Base-by-base conservation (phyloP, 2,329 filamentous ascomycete species). In the Alternaria angustiovoidea region DNA sequence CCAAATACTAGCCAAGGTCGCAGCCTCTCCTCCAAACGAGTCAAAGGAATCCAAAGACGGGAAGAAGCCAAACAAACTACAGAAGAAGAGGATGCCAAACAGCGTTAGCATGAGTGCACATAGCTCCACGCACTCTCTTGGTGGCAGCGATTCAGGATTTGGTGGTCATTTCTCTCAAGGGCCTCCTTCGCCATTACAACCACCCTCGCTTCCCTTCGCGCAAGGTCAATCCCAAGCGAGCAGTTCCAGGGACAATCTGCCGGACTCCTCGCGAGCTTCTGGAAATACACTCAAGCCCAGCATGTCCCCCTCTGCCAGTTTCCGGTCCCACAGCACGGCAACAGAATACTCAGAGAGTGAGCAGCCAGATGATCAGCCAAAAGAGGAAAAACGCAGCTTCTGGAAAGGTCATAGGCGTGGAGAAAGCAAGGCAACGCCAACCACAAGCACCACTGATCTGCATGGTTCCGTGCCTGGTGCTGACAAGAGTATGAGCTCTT, bases 341-440 rank as follows among this genome's bases (percentile, higher is more conserved):
- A 95, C 94, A 24, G 93, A 96, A 66, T 88, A 89, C 22, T 96
- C 93, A 0, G 93, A 97, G 73, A 75, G 89, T 30, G 93, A 96
- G 63, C 88, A 91, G 62, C 78, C 85, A 9, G 91, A 93, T 28
- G 91, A 93, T 32, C 68, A 78, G 0, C 51, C 61, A 2, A 75
- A 70, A 43, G 69, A 78, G 76, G 36, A 87, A 14, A 91, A 89
- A 78, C 91, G 89, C 71, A 87, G 85, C 59, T 88, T 90, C 82
- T 92, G 93, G 82, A 84, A 93, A 53, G 90, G 92, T 18, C 89
- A 83, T 11, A 73, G 69, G 48, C 73, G 75, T 12, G 75, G 73
- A 30, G 74, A 76, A 34, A 75, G 75, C 56, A 75, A 66, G 49
- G 73, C 72, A 24, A 78, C 75, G 9, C 74, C 75, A 3, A 78